Conservation (phyloP, 495 filamentous ascomycete genomes). For the Daldinia childiae region DNA sequence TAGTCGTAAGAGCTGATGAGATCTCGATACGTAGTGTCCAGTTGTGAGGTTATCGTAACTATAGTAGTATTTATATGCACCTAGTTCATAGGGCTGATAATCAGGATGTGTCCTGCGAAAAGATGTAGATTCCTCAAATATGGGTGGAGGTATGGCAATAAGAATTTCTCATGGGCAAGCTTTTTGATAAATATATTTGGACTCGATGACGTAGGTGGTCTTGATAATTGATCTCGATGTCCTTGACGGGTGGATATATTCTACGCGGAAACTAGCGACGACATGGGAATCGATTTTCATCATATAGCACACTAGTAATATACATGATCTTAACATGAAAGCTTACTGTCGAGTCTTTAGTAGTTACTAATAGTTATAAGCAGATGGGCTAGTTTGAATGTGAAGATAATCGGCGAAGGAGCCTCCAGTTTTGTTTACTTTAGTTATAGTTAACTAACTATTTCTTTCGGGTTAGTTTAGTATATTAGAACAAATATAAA, state of each 20-base stretch:
- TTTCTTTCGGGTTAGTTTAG: too few relatives aligned
- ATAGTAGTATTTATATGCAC: neutral
- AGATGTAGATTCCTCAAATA: neutral
- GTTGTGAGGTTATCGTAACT: neutral
- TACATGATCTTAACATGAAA: neutral
- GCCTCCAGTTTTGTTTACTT: too few relatives aligned
- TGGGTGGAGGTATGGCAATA: neutral
- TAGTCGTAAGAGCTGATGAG: neutral
- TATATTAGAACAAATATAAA: too few relatives aligned
- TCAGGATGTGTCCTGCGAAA: neutral
- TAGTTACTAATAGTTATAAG: neutral
- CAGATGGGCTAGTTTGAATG: neutral
- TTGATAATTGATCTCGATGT: neutral
- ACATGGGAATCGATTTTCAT: constrained; percentile 1
- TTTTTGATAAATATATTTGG: neutral
- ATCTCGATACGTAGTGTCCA: neutral
- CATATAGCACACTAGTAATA: neutral
- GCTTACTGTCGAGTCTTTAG: neutral
- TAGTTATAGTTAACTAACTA: too few relatives aligned
- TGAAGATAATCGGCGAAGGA: neutral
- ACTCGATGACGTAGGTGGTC: neutral
- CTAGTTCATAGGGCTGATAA: neutral
- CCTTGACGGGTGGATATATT: neutral
- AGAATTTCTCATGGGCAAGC: neutral
- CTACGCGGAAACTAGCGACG: neutral